Evolutionary conservation across 768 basidiomycete genomes (phyloP), one percentile per base, ranked within the genome.

Genomic region (Tricholoma saponaceum): DNA sequence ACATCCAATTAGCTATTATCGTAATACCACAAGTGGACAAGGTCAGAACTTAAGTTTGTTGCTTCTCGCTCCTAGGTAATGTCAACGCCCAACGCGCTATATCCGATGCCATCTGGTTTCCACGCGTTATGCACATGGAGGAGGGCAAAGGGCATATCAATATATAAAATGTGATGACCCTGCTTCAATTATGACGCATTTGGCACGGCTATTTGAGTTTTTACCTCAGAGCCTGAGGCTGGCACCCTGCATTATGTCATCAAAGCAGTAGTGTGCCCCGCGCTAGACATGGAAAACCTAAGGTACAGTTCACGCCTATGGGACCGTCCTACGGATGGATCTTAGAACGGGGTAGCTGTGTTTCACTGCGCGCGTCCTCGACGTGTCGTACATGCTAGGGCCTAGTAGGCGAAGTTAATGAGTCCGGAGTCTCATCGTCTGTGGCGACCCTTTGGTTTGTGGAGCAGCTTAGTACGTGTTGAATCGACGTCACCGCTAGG

Each of bases 61-160:
- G 26, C 7, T 50, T 50, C 47, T 49, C 18, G 47, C 26, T 18
- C 16, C 6, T 7, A 30, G 26, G 16, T n/a, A 30, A n/a, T 16
- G 47, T 50, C 47, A n/a, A 28, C 3, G 47, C 26, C 12, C 47
- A 30, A 50, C n/a, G 5, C n/a, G 26, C 9, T 10, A 22, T 20
- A 7, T 9, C 9, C 16, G 16, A 20, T 10, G 41, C 16, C 14
- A 50, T 20, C 47, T 13, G 47, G 9, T 18, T n/a, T 18, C 47
- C 47, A 50, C 47, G 47, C 47, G 47, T 50, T 50, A 50, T 50
- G 28, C 47, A 50, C 47, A 50, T 50, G 47, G 47, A 50, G 47
- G 47, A 50, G 47, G 47, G 47, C 28, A 50, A 9, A 53, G 52
- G 39, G 35, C 28, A 35, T 23, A 22, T 23, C 51, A 37, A 20